phyloP scores from a whole-genome alignment of 2,329 filamentous ascomycete genomes.

The Teratosphaeria viscida region DNA sequence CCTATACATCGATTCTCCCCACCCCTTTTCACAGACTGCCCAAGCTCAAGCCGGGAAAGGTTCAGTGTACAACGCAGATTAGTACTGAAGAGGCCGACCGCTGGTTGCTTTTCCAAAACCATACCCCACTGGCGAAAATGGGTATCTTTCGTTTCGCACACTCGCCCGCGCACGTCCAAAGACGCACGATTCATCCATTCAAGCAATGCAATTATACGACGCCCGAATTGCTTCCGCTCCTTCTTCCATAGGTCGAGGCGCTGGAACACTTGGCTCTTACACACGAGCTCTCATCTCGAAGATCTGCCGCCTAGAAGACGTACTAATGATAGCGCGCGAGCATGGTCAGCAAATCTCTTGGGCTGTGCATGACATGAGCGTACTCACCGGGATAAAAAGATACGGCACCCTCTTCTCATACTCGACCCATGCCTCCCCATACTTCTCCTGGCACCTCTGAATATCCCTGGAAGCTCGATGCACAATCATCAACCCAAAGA shows the following conservation, averaged over 20 bases:
- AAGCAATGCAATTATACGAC: neutral
- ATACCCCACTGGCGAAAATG: neutral
- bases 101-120: neutral
- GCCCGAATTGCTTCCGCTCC: neutral
- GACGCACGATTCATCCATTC: neutral
- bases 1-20: neutral
- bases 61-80: neutral
- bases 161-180: neutral
- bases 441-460: conserved; percentile 63
- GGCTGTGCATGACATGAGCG: neutral
- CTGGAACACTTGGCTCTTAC: neutral
- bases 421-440: conserved; percentile 71
- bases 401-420: conserved; percentile 74
- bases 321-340: neutral
- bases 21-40: neutral
- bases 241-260: neutral
- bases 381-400: conserved; percentile 60
- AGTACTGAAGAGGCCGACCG: neutral
- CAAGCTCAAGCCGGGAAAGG: neutral
- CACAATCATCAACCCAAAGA: conserved; percentile 70
- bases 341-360: neutral
- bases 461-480: conserved; percentile 71
- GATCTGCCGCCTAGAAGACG: neutral
- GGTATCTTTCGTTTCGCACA: neutral
- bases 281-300: neutral